Percentiles rank a stretch among this genome's conserved stretches.
Conservation (phyloP, 768 basidiomycete genomes). For the Hydnomerulius pinastri region DNA sequence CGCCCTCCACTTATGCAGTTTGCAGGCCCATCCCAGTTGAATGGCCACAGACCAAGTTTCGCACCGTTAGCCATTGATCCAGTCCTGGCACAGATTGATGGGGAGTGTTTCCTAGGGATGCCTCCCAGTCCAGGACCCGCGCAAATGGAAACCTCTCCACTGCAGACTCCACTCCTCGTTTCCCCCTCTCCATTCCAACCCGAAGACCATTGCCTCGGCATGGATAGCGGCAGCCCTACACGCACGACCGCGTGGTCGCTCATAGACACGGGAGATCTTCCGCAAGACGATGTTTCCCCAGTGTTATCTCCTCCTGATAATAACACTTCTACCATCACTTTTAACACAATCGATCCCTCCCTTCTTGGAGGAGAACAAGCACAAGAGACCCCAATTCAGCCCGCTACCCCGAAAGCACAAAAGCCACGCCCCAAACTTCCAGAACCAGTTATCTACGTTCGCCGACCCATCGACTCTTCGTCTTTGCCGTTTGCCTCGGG, state of each 20-base stretch:
- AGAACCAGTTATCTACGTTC: slow-evolving; percentile 31
- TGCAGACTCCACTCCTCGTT: neutral
- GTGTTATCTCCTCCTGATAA: neutral
- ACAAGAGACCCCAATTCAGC: neutral
- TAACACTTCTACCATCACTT: neutral
- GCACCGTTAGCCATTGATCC: slow-evolving; percentile 9
- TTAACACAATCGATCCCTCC: slow-evolving; percentile 32
- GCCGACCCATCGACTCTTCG: slow-evolving; percentile 26
- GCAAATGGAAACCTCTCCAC: neutral
- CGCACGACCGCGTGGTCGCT: slow-evolving; percentile 9
- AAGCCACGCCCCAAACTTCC: slow-evolving; percentile 18
- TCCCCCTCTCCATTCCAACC: slow-evolving; percentile 2
- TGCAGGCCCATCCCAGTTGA: neutral
- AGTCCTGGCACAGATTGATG: slow-evolving; percentile 5
- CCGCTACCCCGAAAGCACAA: slow-evolving; percentile 1
- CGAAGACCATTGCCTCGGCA: neutral
- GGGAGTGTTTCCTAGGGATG: slow-evolving; percentile 27
- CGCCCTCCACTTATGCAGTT: slow-evolving; percentile 8
- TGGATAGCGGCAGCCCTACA: neutral
- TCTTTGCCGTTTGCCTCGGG: slow-evolving; percentile 17
- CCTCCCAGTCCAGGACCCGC: slow-evolving; percentile 25
- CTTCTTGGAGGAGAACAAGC: slow-evolving; percentile 22
- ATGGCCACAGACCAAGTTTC: slow-evolving; percentile 6
- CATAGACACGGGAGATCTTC: slow-evolving; percentile 1
- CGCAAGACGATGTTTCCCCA: neutral